Evolutionary conservation across 164 flowering plant genomes (phyloP).

Genomic region (Amborella trichopoda): DNA sequence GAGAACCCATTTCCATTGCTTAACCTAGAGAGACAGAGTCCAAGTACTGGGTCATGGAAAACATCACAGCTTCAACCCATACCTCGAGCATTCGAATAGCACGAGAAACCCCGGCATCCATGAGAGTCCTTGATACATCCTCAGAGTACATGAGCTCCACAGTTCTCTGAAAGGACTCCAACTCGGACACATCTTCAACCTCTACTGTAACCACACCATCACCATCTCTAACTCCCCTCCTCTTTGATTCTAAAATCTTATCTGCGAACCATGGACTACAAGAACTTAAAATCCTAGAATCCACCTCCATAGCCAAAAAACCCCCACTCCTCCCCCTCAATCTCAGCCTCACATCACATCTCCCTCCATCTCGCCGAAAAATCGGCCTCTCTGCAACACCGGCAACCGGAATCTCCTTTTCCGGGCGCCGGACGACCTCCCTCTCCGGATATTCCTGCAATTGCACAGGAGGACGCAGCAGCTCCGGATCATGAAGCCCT

Average conservation of each 20-base stretch:
- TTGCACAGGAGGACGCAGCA: too few relatives aligned
- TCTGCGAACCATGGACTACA: conserved; percentile 52
- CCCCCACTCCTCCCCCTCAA: conserved; percentile 65
- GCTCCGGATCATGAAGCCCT: conserved; percentile 5
- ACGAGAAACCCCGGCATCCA: conserved; percentile 51
- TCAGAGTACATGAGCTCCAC: conserved; percentile 85
- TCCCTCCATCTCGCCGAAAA: conserved; percentile 5
- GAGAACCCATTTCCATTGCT: too few relatives aligned
- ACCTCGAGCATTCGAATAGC: conserved; percentile 85
- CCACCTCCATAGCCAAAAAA: conserved; percentile 57
- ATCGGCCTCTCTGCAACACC: conserved; percentile 3
- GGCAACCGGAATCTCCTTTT: background rate
- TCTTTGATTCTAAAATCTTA: conserved; percentile 26
- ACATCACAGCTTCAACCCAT: too few relatives aligned
- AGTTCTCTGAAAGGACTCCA: conserved; percentile 53
- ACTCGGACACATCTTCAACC: conserved; percentile 66
- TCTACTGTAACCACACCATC: conserved; percentile 51
- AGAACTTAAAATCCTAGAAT: conserved; percentile 43
- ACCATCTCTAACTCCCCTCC: conserved; percentile 13
- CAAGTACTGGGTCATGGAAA: too few relatives aligned
- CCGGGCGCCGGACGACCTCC: too few relatives aligned
- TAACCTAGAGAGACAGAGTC: too few relatives aligned
- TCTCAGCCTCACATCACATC: conserved; percentile 66
- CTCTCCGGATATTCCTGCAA: too few relatives aligned
- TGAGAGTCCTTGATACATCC: conserved; percentile 29